These are phyloP conservation scores for Ustilago trichophora DNA, from an alignment of 1,284 basidiomycete genomes.

Conservation along the genomic window DNA sequence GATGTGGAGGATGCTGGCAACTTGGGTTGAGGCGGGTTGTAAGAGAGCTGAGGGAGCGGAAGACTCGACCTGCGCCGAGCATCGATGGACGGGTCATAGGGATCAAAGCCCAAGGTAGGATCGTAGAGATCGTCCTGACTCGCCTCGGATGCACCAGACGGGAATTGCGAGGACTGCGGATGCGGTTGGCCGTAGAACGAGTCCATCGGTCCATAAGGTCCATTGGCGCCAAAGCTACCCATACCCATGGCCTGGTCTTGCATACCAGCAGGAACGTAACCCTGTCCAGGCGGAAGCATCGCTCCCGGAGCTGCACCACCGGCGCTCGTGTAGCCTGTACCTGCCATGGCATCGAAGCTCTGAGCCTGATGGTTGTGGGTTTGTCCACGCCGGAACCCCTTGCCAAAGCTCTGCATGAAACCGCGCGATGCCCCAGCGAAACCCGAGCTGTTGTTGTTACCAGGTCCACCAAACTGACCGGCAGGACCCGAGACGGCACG, in stretches of 20 bases:
- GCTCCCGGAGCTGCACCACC: slow-evolving; percentile 7
- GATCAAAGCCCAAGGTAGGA: slow-evolving; percentile 42
- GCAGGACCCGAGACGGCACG: slow-evolving; percentile 41
- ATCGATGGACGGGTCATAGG: slow-evolving; percentile 39
- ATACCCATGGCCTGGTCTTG: slow-evolving; percentile 23
- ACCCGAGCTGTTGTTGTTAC: slow-evolving; percentile 7
- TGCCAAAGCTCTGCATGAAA: slow-evolving; percentile 46
- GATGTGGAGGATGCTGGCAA: slow-evolving; percentile 12
- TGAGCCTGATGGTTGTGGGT: slow-evolving; percentile 17
- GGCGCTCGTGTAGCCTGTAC: slow-evolving; percentile 9
- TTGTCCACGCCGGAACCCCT: slow-evolving; percentile 33
- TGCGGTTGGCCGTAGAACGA: slow-evolving; percentile 22
- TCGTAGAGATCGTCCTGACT: slow-evolving; percentile 48
- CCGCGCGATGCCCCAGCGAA: slow-evolving; percentile 31
- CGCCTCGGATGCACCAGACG: slow-evolving; percentile 32
- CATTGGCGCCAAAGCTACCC: slow-evolving; percentile 13
- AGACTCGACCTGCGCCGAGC: slow-evolving; percentile 42
- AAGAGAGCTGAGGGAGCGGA: slow-evolving; percentile 29
- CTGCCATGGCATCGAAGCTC: slow-evolving; percentile 27
- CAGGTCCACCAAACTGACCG: slow-evolving; percentile 22
- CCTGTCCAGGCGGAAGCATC: slow-evolving; percentile 25
- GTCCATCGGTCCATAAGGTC: slow-evolving; percentile 13
- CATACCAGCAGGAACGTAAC: slow-evolving; percentile 9
- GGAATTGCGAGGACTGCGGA: slow-evolving; percentile 15
- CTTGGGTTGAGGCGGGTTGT: slow-evolving; percentile 9